phyloP scores from a whole-genome alignment of 1,284 basidiomycete genomes.

The Gymnopus androsaceus region DNA sequence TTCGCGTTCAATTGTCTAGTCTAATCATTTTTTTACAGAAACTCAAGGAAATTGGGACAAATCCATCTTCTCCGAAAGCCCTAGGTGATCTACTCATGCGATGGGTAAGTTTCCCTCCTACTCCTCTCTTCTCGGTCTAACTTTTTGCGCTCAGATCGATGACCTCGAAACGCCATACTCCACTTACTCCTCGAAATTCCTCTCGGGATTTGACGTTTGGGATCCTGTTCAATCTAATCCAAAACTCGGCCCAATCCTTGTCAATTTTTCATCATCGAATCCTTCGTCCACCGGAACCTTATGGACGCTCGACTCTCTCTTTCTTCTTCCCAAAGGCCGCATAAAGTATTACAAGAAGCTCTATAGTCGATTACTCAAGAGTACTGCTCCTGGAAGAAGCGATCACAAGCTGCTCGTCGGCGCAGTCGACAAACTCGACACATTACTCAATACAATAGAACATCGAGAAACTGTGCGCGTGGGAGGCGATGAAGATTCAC shows the following conservation, averaged over 20 bases:
- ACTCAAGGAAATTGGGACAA: conserved; percentile 91
- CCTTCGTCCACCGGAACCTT: conserved; percentile 54
- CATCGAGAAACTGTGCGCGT: conserved; percentile 52
- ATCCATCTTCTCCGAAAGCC: conserved; percentile 92
- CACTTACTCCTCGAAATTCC: conserved; percentile 75
- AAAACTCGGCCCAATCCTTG: conserved; percentile 70
- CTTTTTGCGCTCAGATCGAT: conserved; percentile 67
- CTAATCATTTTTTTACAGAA: conserved; percentile 53
- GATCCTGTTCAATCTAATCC: conserved; percentile 75
- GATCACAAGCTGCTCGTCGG: conserved; percentile 83
- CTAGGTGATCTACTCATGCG: conserved; percentile 95
- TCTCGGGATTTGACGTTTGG: conserved; percentile 83
- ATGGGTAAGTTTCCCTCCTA: conserved; percentile 65
- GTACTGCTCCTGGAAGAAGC: conserved; percentile 84
- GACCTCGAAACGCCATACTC: conserved; percentile 89
- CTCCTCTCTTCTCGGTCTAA: conserved; percentile 13
- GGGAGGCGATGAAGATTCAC: conserved; percentile 29
- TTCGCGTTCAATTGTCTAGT: conserved; percentile 6
- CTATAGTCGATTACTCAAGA: conserved; percentile 85
- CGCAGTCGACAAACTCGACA: conserved; percentile 83
- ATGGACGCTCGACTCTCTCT: conserved; percentile 90
- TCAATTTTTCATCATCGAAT: conserved; percentile 65
- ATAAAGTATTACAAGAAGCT: conserved; percentile 93
- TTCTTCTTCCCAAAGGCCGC: conserved; percentile 82
- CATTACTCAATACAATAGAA: conserved; percentile 70